Evolutionary conservation across 371 early-diverging fungal genomes (phyloP), one percentile per base, ranked within the genome.

Genomic region (Dentiscutata heterogama): DNA sequence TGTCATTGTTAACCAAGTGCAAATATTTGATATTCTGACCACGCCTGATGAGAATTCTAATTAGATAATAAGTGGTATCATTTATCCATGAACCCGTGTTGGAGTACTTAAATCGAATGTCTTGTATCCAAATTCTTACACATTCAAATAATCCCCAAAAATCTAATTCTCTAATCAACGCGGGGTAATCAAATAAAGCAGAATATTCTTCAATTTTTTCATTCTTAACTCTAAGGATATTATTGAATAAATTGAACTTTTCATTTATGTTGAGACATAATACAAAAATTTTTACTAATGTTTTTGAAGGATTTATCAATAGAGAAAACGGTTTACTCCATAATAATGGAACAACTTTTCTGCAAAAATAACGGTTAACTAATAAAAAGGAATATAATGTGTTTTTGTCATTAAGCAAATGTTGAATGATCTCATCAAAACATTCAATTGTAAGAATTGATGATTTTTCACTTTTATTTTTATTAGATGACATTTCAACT

Each of bases 401-500:
- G 16, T 18, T 22, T 27, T 42, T 63, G 25, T 77, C 64, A 42
- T 56, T 42, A n/a, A 68, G 6, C 7, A 73, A 53, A 77, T 46
- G 42, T 27, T 63, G 16, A 50, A 77, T 25, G 14, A 77, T 77
- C 54, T 46, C 77, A 10, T 77, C 46, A 63, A 77, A 29, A 64
- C 78, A 77, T 31, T 70, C 70, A 5, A 11, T 16, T 42, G 68
- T 65, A 18, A 65, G 31, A 18, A 29, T 65, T 18, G 67, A 14
- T 29, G 35, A 65, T 67, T 31, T 31, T 67, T 35, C 35, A 35
- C 35, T 35, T 0, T 35, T 35, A 35, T 35, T 35, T 35, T 35
- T 35, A 35, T 35, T 35, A 35, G 5, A 35, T 35, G 35, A 35
- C 35, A 35, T 35, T 35, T 35, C 5, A 35, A 35, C 35, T 2